phyloP scores from a whole-genome alignment of 352 stramenopile genomes.

The Phytophthora rubi region DNA sequence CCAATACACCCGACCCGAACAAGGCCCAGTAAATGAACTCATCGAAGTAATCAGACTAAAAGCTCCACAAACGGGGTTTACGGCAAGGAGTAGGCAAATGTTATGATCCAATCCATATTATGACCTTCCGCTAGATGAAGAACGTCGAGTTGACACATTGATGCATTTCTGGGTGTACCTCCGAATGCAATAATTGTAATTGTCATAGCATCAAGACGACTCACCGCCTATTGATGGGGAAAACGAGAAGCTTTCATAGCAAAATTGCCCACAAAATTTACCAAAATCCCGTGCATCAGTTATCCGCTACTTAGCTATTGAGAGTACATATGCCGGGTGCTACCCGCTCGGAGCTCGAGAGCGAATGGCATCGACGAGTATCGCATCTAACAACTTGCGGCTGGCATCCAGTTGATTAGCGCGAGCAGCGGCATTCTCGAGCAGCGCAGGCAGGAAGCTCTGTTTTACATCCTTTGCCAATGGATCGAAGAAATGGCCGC shows the following conservation, averaged over 20 bases:
- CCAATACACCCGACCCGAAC: too few species aligned
- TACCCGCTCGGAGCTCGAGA: constrained; percentile 28
- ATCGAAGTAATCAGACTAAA: too few species aligned
- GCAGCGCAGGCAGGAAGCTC: constrained; percentile 76
- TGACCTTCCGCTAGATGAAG: too few species aligned
- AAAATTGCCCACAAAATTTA: background rate
- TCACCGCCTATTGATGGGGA: too few species aligned
- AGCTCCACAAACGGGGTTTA: too few species aligned
- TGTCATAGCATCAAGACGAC: too few species aligned
- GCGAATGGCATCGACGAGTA: constrained; percentile 32
- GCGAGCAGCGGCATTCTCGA: constrained; percentile 50
- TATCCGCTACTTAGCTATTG: constrained; percentile 13
- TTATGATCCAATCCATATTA: too few species aligned
- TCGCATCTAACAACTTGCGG: constrained; percentile 32
- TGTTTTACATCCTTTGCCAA: constrained; percentile 83
- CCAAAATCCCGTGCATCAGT: background rate
- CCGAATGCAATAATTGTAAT: too few species aligned
- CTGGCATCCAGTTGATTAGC: constrained; percentile 49
- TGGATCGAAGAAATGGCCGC: constrained; percentile 92
- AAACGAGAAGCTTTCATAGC: background rate
- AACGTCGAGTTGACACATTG: too few species aligned
- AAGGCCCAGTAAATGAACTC: too few species aligned
- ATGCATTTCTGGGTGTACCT: too few species aligned
- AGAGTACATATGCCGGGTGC: background rate
- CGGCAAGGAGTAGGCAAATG: too few species aligned